These are phyloP conservation scores for Entomortierella chlamydospora DNA, from an alignment of 192 early-diverging fungal species.

Conservation along the genomic window DNA sequence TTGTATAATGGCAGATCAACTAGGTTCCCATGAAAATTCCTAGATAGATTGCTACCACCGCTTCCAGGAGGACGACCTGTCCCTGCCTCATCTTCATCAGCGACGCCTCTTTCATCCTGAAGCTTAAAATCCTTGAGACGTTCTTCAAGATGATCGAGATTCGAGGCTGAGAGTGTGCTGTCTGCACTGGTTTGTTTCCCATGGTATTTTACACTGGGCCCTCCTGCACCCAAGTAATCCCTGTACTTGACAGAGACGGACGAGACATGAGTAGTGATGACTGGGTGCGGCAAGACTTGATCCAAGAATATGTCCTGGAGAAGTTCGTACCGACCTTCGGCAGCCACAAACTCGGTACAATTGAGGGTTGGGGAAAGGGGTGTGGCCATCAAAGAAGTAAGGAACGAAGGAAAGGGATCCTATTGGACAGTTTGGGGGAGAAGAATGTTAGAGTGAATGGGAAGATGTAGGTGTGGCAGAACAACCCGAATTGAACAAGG, in stretches of 20 bases:
- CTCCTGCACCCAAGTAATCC: constrained; percentile 46
- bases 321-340: constrained; percentile 64
- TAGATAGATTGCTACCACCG: not conserved
- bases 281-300: constrained; percentile 57
- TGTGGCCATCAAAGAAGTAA: constrained; percentile 31
- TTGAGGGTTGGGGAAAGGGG: constrained; percentile 54
- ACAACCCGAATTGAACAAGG: too few relatives aligned
- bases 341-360: constrained; percentile 61
- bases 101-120: constrained; percentile 25
- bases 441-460: too few relatives aligned
- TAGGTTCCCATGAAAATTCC: constrained; percentile 49
- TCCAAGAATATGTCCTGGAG: constrained; percentile 61
- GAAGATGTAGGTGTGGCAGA: too few relatives aligned
- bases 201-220: constrained; percentile 3
- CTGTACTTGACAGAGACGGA: constrained; percentile 70
- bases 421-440: not conserved
- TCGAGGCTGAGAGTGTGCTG: constrained; percentile 31
- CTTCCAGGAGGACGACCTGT: not conserved
- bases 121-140: constrained; percentile 45
- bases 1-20: constrained; percentile 28
- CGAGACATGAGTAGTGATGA: constrained; percentile 62
- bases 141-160: constrained; percentile 48
- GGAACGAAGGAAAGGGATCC: not conserved
- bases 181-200: constrained; percentile 39
- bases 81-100: not conserved